Evolutionary conservation across 495 filamentous ascomycete genomes (phyloP), one percentile per base, ranked within the genome.

Genomic region (Penicillium turbatum): DNA sequence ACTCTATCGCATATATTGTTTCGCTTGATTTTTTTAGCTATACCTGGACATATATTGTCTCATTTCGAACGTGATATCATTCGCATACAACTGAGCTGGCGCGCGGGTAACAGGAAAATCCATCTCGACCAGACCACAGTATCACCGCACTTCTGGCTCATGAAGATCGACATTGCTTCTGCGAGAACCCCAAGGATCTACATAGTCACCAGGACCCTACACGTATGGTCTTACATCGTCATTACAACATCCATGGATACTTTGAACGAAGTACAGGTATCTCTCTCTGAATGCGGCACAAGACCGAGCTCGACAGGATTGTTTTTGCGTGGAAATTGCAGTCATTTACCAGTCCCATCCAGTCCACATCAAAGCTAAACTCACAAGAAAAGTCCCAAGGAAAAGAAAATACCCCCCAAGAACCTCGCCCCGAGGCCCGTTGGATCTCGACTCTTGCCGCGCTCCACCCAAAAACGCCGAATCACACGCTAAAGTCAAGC

Each of bases 401-500:
- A n/a, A 45, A 19, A 11, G 13, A n/a, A 16, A 30, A 9, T 44
- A 0, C 2, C 31, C 44, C 15, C 7, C 8, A 17, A 3, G 15
- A 16, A 29, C 1, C n/a, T 10, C 10, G n/a, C 19, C 11, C 32
- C 45, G 45, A 48, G 34, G 34, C 46, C 46, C 46, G 34, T 49
- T 39, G 47, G 55, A 50, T 50, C 55, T 57, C 48, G 55, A 62
- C 58, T 53, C 51, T 54, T 61, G 48, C 51, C 51, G 44, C 48
- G 36, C 45, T 61, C 59, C 61, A 61, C 55, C 30, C 41, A 10
- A 7, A 30, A 36, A 44, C 43, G 51, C 48, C 51, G 46, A 59
- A 53, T 62, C 59, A 62, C 55, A 62, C 59, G 62, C 62, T 57
- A 62, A 62, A 31, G 47, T 24, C 19, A 48, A 52, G 51, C 24